These are phyloP conservation scores for Echria macrotheca DNA, from an alignment of 495 filamentous ascomycete genomes.

Conservation along the genomic window DNA sequence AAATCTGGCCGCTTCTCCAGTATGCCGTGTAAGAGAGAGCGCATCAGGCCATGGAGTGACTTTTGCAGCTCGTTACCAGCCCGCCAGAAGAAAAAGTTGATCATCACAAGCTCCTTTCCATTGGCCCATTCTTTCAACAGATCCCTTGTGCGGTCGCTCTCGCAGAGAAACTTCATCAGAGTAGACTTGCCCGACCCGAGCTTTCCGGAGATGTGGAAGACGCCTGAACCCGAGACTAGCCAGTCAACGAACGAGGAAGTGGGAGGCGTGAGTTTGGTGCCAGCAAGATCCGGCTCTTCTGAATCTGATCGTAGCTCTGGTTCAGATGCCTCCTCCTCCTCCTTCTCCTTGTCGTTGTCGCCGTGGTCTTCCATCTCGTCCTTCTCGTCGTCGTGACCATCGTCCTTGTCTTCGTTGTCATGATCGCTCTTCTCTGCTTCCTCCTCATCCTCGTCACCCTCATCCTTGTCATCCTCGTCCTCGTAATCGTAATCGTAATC, in stretches of 20 bases:
- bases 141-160: background rate
- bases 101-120: background rate
- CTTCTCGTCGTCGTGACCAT: background rate
- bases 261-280: no score
- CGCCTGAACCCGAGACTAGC: background rate
- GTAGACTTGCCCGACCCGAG: background rate
- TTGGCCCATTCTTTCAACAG: background rate
- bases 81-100: conserved; percentile 3
- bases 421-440: no score
- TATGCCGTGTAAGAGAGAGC: background rate
- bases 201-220: conserved; percentile 1
- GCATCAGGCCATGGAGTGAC: background rate
- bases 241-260: background rate
- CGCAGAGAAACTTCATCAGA: background rate
- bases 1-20: background rate
- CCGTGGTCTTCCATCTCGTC: no score
- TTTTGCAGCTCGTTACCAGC: background rate
- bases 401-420: background rate
- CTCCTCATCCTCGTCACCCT: no score
- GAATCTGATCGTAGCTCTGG: no score
- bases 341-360: no score
- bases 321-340: no score
- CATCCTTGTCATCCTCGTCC: no score
- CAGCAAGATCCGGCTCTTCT: no score
- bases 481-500: no score